Conservation (phyloP, 2,329 filamentous ascomycete species). For the Pseudocercospora pini-densiflorae region DNA sequence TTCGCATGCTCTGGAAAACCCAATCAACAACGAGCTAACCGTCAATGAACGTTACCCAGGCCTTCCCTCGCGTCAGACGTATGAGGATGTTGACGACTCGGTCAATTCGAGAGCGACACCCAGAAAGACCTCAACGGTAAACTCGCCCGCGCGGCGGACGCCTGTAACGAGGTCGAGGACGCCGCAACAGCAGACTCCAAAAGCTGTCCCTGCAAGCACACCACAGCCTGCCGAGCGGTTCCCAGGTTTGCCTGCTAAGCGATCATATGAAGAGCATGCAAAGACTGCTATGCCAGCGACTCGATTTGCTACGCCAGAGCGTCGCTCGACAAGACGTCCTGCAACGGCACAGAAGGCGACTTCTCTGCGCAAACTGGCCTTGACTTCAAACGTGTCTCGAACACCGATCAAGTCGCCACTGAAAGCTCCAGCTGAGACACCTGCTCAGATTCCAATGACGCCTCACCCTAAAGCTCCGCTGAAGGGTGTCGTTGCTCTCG, state of each 20-base stretch:
- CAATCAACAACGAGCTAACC: neutral
- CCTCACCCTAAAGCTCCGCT: constrained; percentile 42
- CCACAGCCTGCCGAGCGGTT: constrained; percentile 17
- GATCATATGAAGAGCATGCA: constrained; percentile 29
- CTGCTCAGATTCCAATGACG: constrained; percentile 39
- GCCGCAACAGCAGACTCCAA: neutral
- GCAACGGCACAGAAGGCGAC: constrained; percentile 34
- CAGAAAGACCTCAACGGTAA: no score
- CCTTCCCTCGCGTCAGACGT: constrained; percentile 19
- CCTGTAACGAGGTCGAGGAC: neutral
- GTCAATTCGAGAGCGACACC: neutral
- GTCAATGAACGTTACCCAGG: constrained; percentile 23
- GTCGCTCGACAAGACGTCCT: constrained; percentile 31
- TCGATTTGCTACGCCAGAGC: constrained; percentile 35
- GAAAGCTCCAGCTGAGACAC: constrained; percentile 34
- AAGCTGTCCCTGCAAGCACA: neutral
- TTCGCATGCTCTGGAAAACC: neutral
- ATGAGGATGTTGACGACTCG: constrained; percentile 11
- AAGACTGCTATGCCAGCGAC: constrained; percentile 33
- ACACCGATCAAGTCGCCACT: constrained; percentile 40
- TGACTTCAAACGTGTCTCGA: constrained; percentile 29
- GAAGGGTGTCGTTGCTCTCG: constrained; percentile 39
- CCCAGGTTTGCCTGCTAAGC: constrained; percentile 21
- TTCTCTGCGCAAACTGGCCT: constrained; percentile 36
- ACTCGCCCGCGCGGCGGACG: neutral